Evolutionary conservation across 2,329 filamentous ascomycete genomes (phyloP).

Genomic region (Endoconidiophora laricicola): DNA sequence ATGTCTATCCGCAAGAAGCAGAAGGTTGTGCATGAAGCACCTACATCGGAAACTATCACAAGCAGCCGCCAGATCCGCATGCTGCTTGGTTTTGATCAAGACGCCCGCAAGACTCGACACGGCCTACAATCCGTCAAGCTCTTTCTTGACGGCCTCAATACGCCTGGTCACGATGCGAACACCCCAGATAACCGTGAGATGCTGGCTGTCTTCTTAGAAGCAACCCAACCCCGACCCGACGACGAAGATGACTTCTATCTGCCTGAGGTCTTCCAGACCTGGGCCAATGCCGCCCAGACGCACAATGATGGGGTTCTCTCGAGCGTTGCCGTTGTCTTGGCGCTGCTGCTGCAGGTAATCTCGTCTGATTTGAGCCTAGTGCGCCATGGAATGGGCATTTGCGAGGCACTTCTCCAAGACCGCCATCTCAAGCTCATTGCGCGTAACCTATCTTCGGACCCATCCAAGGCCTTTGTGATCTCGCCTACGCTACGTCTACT

Average conservation of each 20-base stretch:
- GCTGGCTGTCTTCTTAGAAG: conserved; percentile 51
- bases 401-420: conserved; percentile 65
- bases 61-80: conserved; percentile 50
- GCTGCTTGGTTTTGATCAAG: conserved; percentile 55
- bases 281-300: conserved; percentile 65
- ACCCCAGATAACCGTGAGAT: conserved; percentile 35
- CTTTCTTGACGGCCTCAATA: conserved; percentile 50
- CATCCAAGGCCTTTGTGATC: conserved; percentile 73
- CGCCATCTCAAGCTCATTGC: conserved; percentile 67
- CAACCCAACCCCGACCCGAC: conserved; percentile 30
- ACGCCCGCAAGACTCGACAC: conserved; percentile 49
- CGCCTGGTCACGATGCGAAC: conserved; percentile 27
- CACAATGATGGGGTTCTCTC: conserved; percentile 72
- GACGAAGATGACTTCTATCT: conserved; percentile 44
- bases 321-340: conserved; percentile 62
- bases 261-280: conserved; percentile 68
- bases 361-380: conserved; percentile 59
- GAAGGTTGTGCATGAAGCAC: conserved; percentile 38
- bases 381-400: conserved; percentile 59
- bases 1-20: conserved; percentile 29
- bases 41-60: conserved; percentile 43
- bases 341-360: conserved; percentile 63
- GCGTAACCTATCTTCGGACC: conserved; percentile 61
- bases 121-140: conserved; percentile 53
- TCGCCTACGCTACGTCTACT: conserved; percentile 76